Percentiles rank a stretch among this genome's conserved stretches.
These are phyloP conservation scores for Platanus orientalis DNA, from an alignment of 164 flowering plant species.

Conservation along the genomic window DNA sequence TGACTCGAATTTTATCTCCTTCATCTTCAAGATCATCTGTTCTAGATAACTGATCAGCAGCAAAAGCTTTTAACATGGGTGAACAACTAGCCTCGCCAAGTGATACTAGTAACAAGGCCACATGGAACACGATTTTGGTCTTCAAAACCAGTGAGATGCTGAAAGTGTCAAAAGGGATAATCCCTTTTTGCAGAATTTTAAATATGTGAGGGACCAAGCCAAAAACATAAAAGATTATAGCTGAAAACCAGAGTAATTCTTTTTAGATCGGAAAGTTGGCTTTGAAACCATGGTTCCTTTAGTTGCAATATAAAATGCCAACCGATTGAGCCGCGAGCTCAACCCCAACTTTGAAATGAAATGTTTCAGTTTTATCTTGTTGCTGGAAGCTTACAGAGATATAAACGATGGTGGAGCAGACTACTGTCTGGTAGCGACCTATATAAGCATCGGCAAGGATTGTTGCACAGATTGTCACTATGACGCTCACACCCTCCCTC, in stretches of 20 bases:
- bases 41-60: constrained; percentile 14
- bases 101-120: constrained; percentile 18
- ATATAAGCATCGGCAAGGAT: constrained; percentile 8
- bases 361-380: background rate
- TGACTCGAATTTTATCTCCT: background rate
- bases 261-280: background rate
- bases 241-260: constrained; percentile 2
- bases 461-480: constrained; percentile 12
- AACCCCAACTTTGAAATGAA: background rate
- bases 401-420: constrained; percentile 12
- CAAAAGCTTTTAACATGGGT: constrained; percentile 12
- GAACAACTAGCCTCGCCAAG: constrained; percentile 16
- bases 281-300: background rate
- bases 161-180: constrained; percentile 17
- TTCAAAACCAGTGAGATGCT: constrained; percentile 6
- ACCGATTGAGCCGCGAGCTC: too few relatives aligned
- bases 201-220: background rate
- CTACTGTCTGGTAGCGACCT: constrained; percentile 11
- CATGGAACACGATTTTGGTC: constrained; percentile 3
- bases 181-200: constrained; percentile 12
- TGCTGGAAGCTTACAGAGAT: constrained; percentile 3
- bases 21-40: background rate
- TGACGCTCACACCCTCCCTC: constrained; percentile 10
- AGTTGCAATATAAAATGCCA: background rate
- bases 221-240: background rate